Evolutionary conservation across 371 early-diverging fungal genomes (phyloP).

Genomic region (Caulochytrium protostelioides): DNA sequence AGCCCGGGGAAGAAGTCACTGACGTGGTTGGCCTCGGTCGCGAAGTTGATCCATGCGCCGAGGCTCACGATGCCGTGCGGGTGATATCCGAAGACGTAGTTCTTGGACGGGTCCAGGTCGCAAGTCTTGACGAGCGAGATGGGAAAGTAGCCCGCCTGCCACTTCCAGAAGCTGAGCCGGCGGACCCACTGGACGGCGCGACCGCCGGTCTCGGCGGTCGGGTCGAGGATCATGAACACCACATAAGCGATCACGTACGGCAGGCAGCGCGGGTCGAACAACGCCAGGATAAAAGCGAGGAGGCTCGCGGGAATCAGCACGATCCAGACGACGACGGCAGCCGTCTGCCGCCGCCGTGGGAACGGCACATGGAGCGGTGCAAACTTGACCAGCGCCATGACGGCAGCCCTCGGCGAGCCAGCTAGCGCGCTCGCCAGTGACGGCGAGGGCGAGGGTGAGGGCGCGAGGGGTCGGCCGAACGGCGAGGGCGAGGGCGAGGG

Average conservation of each 20-base stretch:
- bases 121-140: constrained; percentile 43
- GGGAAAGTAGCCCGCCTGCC: constrained; percentile 60
- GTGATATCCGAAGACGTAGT: constrained; percentile 23
- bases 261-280: neutral
- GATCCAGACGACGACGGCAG: constrained; percentile 37
- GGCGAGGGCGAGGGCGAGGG: too few relatives aligned
- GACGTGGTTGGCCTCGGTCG: constrained; percentile 43
- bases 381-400: too few relatives aligned
- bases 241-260: constrained; percentile 5
- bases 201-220: constrained; percentile 35
- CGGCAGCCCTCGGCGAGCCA: too few relatives aligned
- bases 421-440: too few relatives aligned
- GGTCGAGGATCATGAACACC: constrained; percentile 12
- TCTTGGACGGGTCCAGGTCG: constrained; percentile 48
- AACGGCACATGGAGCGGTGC: constrained; percentile 46
- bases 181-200: constrained; percentile 38
- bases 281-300: constrained; percentile 10
- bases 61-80: constrained; percentile 47
- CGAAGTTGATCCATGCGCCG: constrained; percentile 63
- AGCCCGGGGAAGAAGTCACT: constrained; percentile 45
- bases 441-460: too few relatives aligned
- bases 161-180: constrained; percentile 35
- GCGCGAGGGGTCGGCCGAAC: too few relatives aligned
- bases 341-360: constrained; percentile 46
- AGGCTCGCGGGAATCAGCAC: constrained; percentile 31